Evolutionary conservation across 108 stramenopile genomes (phyloP).

Genomic region (Asterionellopsis glacialis): DNA sequence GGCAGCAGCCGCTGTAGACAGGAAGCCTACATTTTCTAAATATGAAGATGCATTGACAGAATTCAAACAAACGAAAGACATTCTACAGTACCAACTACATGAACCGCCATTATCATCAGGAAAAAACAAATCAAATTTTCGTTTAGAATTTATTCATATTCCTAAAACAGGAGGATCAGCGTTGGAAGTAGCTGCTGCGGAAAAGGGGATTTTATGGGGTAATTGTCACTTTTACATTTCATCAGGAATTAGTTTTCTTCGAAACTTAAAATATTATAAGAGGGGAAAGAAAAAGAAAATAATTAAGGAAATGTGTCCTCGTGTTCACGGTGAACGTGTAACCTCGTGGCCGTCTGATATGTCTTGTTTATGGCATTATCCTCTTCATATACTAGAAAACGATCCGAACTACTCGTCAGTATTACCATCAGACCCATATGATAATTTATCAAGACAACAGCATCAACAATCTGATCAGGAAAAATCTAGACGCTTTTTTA

Average conservation of each 20-base stretch:
- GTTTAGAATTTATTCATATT: conserved; percentile 15
- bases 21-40: too few relatives aligned
- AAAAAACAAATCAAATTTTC: too few relatives aligned
- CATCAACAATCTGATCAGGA: too few relatives aligned
- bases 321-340: not conserved
- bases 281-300: not conserved
- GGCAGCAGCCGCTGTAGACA: too few relatives aligned
- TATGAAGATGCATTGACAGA: too few relatives aligned
- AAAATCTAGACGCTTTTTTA: conserved; percentile 11
- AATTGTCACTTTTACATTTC: conserved; percentile 13
- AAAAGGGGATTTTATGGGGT: conserved; percentile 27
- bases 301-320: not conserved
- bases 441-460: conserved; percentile 6
- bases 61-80: too few relatives aligned
- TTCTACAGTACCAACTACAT: too few relatives aligned
- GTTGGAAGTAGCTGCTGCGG: conserved; percentile 13
- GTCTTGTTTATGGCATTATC: not conserved
- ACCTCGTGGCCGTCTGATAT: not conserved
- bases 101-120: too few relatives aligned
- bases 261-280: not conserved
- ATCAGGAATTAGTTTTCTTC: not conserved
- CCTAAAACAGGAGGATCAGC: conserved; percentile 20
- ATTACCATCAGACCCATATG: conserved; percentile 5
- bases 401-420: not conserved
- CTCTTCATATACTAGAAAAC: not conserved